Percentiles rank a stretch among this genome's conserved stretches.
Conservation (phyloP, 768 basidiomycete genomes). For the Kwoniella sp. region DNA sequence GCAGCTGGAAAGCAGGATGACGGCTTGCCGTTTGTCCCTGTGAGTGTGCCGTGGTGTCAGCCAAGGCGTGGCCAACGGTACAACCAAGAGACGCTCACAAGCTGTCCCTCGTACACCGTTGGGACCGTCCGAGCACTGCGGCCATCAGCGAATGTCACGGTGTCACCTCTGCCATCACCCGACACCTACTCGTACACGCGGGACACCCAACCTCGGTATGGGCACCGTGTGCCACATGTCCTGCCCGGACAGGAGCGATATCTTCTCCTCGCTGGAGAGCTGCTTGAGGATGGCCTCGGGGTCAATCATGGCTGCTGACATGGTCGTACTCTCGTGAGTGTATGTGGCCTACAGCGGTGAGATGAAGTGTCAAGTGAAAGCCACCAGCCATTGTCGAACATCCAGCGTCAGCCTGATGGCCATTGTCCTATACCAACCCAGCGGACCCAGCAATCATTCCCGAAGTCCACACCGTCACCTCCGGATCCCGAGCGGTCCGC, state of each 20-base stretch:
- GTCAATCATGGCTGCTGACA: constrained; percentile 7
- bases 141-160: background rate
- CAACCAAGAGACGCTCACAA: constrained; percentile 10
- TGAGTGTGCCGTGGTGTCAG: background rate
- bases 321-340: background rate
- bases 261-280: constrained; percentile 34
- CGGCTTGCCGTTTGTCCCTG: constrained; percentile 60
- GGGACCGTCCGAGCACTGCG: constrained; percentile 25
- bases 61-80: background rate
- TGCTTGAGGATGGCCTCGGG: constrained; percentile 15
- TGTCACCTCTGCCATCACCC: background rate
- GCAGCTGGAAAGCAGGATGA: constrained; percentile 61
- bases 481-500: too few species aligned
- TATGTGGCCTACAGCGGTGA: too few species aligned
- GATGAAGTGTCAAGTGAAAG: too few species aligned
- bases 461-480: too few species aligned
- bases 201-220: constrained; percentile 23
- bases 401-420: too few species aligned
- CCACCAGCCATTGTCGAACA: too few species aligned
- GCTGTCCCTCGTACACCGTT: constrained; percentile 35
- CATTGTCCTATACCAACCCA: too few species aligned
- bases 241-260: constrained; percentile 24
- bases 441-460: too few species aligned
- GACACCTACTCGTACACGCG: constrained; percentile 27
- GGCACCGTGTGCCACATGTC: constrained; percentile 40